Evolutionary conservation across 129 eudicot species (phyloP), one percentile per base, ranked within the genome.

Genomic region (Pseudognaphalium luteoalbum): DNA sequence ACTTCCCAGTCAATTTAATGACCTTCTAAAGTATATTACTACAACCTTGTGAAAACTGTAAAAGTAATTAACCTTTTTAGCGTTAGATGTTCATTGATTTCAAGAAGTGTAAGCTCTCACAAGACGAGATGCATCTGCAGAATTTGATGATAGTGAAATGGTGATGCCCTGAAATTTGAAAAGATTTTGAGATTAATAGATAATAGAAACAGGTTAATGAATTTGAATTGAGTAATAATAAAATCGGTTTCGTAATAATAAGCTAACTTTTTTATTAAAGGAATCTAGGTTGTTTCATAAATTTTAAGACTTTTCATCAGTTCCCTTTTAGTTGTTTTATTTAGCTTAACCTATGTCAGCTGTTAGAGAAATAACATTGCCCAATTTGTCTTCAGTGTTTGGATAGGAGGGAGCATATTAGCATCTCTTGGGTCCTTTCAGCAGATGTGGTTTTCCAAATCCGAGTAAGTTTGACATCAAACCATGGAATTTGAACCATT

Each of bases 401-500:
- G 98, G 98, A 94, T 94, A 44, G 98, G 98, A 50, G 98, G 98
- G 78, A 94, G 98, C 62, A 94, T 94, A 81, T 80, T 94, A 79
- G 98, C 98, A 47, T 94, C 98, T 68, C 97, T 94, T 50, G 98
- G 98, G 68, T 94, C 98, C 56, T 91, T 94, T 69, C 98, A 94
- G 81, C 98, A 94, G 72, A 91, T 94, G 98, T 94, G 98, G 98
- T 94, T 94, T 83, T 94, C 97, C 35, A 94, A 94, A 86, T 87
- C 97, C 3, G 98, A 94, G 98, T 94, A 88, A 88, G 98, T 77
- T 76, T 15, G 8, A 42, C 17, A 61, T 32, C 22, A 65, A 65
- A 65, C 21, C 32, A 71, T 50, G 7, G 9, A 54, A 2, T 59
- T 42, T 50, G 21, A 22, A 41, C 21, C 10, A 16, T 11, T 54